phyloP scores from a whole-genome alignment of 2,329 filamentous ascomycete genomes.

The Fusarium pilosicola region DNA sequence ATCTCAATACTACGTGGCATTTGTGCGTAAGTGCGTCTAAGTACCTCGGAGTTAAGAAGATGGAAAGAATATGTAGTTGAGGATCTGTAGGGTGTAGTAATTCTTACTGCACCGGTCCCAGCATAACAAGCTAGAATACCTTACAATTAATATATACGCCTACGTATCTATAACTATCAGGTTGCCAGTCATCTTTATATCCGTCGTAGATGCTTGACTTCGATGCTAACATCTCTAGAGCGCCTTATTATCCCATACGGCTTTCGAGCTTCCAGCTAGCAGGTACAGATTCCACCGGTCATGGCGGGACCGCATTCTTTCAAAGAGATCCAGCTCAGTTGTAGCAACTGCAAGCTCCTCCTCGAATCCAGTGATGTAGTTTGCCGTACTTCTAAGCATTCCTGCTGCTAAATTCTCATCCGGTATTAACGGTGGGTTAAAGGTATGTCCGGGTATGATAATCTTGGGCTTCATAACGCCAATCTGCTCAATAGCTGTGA shows the following conservation, averaged over 20 bases:
- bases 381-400: neutral
- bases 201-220: too few species aligned
- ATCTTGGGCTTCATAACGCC: neutral
- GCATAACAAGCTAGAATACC: too few species aligned
- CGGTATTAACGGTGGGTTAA: neutral
- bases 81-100: too few species aligned
- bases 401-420: neutral
- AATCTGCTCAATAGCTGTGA: neutral
- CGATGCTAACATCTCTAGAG: too few species aligned
- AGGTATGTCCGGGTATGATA: neutral
- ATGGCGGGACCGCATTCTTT: neutral
- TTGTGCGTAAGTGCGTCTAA: too few species aligned
- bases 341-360: neutral
- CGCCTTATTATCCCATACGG: neutral
- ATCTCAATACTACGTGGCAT: too few species aligned
- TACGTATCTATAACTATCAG: too few species aligned
- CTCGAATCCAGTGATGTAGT: neutral
- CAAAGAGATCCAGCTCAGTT: neutral
- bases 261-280: neutral
- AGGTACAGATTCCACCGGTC: neutral
- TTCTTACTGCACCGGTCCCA: too few species aligned
- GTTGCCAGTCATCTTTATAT: fast-evolving
- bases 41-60: too few species aligned
- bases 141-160: too few species aligned
- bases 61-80: too few species aligned